phyloP scores from a whole-genome alignment of 345 rosid genomes.

The Toxicodendron radicans region DNA sequence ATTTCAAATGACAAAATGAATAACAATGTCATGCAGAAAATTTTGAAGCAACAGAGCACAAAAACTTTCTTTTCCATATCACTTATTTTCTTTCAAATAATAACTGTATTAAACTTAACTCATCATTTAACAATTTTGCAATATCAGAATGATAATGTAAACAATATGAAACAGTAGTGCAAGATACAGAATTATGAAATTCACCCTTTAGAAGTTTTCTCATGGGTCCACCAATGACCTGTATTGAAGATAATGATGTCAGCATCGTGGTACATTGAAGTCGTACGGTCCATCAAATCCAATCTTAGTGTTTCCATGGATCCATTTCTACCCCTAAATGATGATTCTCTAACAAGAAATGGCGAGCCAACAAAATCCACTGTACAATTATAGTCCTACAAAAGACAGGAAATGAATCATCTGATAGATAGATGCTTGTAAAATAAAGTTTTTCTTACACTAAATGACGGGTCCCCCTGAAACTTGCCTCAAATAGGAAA shows the following conservation, averaged over 20 bases:
- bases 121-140: background rate
- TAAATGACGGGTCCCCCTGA: background rate
- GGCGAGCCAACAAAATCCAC: conserved; percentile 82
- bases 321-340: conserved; percentile 52
- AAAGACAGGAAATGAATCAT: conserved; percentile 18
- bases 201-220: conserved; percentile 89
- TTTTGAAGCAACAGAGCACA: background rate
- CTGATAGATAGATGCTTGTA: conserved; percentile 1
- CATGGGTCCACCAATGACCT: conserved; percentile 99
- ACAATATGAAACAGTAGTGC: background rate
- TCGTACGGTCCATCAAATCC: conserved; percentile 79
- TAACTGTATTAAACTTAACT: background rate
- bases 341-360: conserved; percentile 82
- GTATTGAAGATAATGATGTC: conserved; percentile 82
- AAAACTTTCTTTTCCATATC: background rate
- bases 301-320: conserved; percentile 68
- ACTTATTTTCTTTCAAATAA: background rate
- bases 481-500: conserved; percentile 76
- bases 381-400: conserved; percentile 80
- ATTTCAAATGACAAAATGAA: background rate
- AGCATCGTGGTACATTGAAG: conserved; percentile 71
- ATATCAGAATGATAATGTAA: background rate
- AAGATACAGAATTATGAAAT: conserved; percentile 2
- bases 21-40: background rate
- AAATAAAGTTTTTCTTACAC: background rate